Evolutionary conservation across 1,139 yeast genomes (phyloP).

Genomic region (Geotrichum bryndzae): DNA sequence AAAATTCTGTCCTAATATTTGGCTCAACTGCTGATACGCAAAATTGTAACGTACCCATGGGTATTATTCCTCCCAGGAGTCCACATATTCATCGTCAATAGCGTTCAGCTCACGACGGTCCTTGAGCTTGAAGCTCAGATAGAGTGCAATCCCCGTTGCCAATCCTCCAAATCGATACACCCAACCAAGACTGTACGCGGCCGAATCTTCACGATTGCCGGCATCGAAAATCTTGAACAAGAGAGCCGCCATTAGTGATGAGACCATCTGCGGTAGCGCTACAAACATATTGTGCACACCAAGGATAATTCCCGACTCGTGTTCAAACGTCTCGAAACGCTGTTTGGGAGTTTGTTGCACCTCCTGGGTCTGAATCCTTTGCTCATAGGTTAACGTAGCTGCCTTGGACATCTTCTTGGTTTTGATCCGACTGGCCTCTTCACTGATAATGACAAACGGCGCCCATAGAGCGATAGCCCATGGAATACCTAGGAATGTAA

Average conservation of each 20-base stretch:
- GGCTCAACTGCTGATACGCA: background rate
- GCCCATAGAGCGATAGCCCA: slow-evolving; percentile 52
- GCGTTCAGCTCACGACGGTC: background rate
- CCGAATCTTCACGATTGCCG: slow-evolving; percentile 21
- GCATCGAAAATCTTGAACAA: slow-evolving; percentile 30
- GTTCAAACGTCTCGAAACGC: slow-evolving; percentile 31
- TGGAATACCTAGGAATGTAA: slow-evolving; percentile 43
- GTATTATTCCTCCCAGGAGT: background rate
- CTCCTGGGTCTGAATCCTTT: background rate
- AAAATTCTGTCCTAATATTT: background rate
- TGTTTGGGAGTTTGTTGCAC: slow-evolving; percentile 26
- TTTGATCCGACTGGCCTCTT: slow-evolving; percentile 44
- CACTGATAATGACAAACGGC: slow-evolving; percentile 46
- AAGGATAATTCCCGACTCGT: slow-evolving; percentile 44
- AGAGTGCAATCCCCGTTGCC: slow-evolving; percentile 40
- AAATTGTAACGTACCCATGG: background rate
- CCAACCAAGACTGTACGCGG: slow-evolving; percentile 43
- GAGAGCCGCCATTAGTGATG: slow-evolving; percentile 40
- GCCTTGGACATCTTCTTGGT: slow-evolving; percentile 29
- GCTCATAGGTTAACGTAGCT: background rate
- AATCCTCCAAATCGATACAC: slow-evolving; percentile 45
- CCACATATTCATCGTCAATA: background rate
- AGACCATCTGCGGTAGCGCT: slow-evolving; percentile 45
- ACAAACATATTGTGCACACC: slow-evolving; percentile 48
- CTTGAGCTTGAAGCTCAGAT: slow-evolving; percentile 35